Conservation (phyloP, 805 yeast genomes). For the Sungouiella blattae region DNA sequence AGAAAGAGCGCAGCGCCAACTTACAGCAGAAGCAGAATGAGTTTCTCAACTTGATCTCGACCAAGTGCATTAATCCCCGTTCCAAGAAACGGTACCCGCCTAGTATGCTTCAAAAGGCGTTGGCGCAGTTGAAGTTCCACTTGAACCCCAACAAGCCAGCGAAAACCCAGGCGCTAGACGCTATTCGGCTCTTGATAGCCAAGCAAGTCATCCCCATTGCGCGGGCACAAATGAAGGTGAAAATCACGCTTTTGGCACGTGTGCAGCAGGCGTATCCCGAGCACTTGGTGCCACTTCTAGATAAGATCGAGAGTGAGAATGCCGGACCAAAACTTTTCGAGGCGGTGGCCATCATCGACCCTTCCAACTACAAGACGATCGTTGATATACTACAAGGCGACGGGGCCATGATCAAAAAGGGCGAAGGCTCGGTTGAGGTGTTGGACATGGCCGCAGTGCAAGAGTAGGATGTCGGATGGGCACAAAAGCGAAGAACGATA, state of each 20-base stretch:
- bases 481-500: no score
- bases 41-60: conserved; percentile 75
- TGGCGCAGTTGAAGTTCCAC: conserved; percentile 75
- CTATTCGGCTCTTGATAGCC: conserved; percentile 71
- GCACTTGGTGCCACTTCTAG: conserved; percentile 33
- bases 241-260: conserved; percentile 54
- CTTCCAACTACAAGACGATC: conserved; percentile 71
- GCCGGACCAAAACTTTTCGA: conserved; percentile 41
- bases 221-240: conserved; percentile 88
- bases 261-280: conserved; percentile 38
- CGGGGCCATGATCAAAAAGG: conserved; percentile 40
- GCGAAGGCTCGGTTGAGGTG: conserved; percentile 72
- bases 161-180: conserved; percentile 88
- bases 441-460: conserved; percentile 85
- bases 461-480: conserved; percentile 31
- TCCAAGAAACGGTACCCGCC: conserved; percentile 92
- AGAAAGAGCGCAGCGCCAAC: conserved; percentile 82
- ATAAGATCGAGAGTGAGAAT: conserved; percentile 36
- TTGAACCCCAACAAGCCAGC: conserved; percentile 70
- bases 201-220: conserved; percentile 89
- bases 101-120: conserved; percentile 85
- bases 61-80: conserved; percentile 88
- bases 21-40: conserved; percentile 74
- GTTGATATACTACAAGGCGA: conserved; percentile 57
- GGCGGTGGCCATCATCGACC: conserved; percentile 71